phyloP scores from a whole-genome alignment of 2,329 filamentous ascomycete genomes.

The Tolypocladium nubicola region DNA sequence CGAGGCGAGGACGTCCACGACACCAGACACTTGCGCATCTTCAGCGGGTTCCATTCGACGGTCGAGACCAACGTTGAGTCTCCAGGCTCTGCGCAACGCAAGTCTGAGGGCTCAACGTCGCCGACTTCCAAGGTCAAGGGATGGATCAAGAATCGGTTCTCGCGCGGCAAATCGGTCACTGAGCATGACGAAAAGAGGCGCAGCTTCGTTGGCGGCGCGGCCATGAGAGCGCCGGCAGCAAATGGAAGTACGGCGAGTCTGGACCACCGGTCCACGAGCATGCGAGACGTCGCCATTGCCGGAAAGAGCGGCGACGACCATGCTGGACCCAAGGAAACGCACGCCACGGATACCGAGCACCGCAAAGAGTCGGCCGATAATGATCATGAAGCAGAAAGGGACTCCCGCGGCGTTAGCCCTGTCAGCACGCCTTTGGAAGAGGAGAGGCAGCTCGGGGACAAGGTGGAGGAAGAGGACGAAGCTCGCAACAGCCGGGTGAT shows the following conservation, averaged over 20 bases:
- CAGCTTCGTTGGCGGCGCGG: constrained; percentile 40
- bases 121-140: constrained; percentile 34
- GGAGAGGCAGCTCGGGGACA: constrained; percentile 24
- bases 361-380: constrained; percentile 10
- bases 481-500: constrained; percentile 1
- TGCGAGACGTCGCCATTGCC: constrained; percentile 36
- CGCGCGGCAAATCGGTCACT: constrained; percentile 27
- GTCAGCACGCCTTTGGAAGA: constrained; percentile 30
- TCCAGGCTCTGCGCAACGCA: constrained; percentile 4
- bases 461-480: constrained; percentile 6
- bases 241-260: constrained; percentile 35
- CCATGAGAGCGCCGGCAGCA: constrained; percentile 29
- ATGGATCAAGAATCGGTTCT: constrained; percentile 46
- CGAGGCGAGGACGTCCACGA: constrained; percentile 2
- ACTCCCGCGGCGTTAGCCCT: constrained; percentile 26
- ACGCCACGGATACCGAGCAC: background rate
- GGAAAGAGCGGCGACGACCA: constrained; percentile 18
- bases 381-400: constrained; percentile 8
- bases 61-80: constrained; percentile 2
- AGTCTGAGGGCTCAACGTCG: constrained; percentile 13
- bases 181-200: constrained; percentile 24
- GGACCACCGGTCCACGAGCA: constrained; percentile 29
- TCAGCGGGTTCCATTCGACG: background rate
- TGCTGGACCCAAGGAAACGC: background rate
- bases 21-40: background rate